Evolutionary conservation across 352 stramenopile species (phyloP), one percentile per base, ranked within the genome.

Genomic region (Pythium aristosporum): DNA sequence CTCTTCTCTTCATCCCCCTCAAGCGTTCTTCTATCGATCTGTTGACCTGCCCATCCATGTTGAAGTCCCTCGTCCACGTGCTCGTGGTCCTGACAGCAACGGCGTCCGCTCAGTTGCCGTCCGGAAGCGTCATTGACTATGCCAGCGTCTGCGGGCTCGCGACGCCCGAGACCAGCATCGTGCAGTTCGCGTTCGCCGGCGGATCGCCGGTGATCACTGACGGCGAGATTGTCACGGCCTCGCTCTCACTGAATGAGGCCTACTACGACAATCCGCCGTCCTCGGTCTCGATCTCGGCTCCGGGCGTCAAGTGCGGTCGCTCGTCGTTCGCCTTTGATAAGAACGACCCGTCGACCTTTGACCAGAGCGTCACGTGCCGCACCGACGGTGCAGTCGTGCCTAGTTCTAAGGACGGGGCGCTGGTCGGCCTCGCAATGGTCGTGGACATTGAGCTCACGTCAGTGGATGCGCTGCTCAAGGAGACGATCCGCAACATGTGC

Each of bases 221-320:
- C 46, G 62, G 62, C 20, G 28, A 58, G 23, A 63, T 68, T 21
- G 54, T 49, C 21, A 68, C 62, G n/a, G 54, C 53, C 23, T 63
- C 62, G 39, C 53, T 68, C 39, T 48, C 62, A 37, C 30, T 68
- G 3, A 46, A 58, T 46, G n/a, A 57, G 13, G 54, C 61, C 4
- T 55, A 55, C 53, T 36, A 63, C 46, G 62, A 55, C 11, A 57
- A 57, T 18, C 62, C 62, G 3, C 62, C 62, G 13, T 13, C 12
- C 5, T 37, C 62, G 13, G 54, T 68, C 36, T 46, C 39, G 25
- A 68, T 68, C 62, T 55, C 23, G 7, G 54, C 62, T 28, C 62
- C 62, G 5, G 62, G 62, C 53, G 39, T 68, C 62, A 63, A 63
- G 20, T 68, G 62, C 48, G 54, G 53, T 15, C 62, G 54, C 23